Evolutionary conservation across 2,329 filamentous ascomycete species (phyloP).

Genomic region (Aspergillus quadricinctus): DNA sequence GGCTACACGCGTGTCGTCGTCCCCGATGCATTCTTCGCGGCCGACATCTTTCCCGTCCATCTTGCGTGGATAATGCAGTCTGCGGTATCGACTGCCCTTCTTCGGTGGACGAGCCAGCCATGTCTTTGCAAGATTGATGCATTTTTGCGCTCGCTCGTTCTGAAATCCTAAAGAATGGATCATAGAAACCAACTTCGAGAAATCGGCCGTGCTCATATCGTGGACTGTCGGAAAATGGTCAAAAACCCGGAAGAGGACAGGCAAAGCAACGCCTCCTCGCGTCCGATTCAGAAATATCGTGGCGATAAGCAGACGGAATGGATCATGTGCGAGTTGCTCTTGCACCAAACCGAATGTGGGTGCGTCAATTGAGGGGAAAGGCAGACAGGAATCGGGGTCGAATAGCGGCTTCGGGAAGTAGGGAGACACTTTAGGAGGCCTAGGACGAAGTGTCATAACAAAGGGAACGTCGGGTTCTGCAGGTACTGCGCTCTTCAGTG

Average conservation of each 20-base stretch:
- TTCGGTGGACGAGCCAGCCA: conserved; percentile 65
- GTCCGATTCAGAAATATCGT: conserved; percentile 84
- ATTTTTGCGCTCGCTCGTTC: conserved; percentile 60
- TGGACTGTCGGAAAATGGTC: conserved; percentile 62
- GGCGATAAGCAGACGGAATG: conserved; percentile 76
- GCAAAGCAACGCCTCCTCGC: conserved; percentile 67
- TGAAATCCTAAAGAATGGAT: conserved; percentile 70
- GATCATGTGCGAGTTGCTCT: conserved; percentile 68
- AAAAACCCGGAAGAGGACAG: conserved; percentile 67
- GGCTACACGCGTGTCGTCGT: conserved; percentile 49
- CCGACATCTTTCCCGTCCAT: conserved; percentile 48
- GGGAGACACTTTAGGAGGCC: conserved; percentile 34
- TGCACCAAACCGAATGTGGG: conserved; percentile 74
- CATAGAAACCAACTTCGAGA: conserved; percentile 55
- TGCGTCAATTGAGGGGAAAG: conserved; percentile 63
- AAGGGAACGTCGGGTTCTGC: conserved; percentile 6
- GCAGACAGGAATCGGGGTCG: conserved; percentile 43
- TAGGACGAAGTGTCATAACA: conserved; percentile 13
- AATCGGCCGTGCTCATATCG: conserved; percentile 56
- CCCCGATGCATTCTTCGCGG: conserved; percentile 45
- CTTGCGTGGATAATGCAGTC: conserved; percentile 51
- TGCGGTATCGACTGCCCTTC: conserved; percentile 54
- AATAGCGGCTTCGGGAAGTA: conserved; percentile 37
- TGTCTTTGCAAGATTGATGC: conserved; percentile 64
- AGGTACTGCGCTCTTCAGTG: conserved; percentile 4